Conservation (phyloP, 2,329 filamentous ascomycete genomes). For the Orbilia blumenaviensis region DNA sequence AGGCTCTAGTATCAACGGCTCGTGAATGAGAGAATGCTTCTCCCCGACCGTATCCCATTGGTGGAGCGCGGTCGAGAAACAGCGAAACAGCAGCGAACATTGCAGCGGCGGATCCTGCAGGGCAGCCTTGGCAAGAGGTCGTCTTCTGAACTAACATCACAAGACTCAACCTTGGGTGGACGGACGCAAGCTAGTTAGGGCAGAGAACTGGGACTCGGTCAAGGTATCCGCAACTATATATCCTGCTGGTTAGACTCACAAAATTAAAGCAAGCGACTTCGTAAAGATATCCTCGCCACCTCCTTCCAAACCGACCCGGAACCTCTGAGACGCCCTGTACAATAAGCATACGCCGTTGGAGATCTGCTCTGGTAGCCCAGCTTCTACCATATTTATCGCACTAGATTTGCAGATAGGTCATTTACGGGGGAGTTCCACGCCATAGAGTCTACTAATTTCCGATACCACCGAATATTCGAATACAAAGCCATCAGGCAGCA, state of each 20-base stretch:
- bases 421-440: background rate
- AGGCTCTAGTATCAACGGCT: background rate
- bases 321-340: background rate
- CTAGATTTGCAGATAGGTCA: background rate
- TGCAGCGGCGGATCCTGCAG: slow-evolving; percentile 16
- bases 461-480: background rate
- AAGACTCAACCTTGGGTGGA: slow-evolving; percentile 1
- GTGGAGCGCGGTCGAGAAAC: background rate
- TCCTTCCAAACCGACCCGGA: background rate
- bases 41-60: background rate
- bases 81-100: slow-evolving; percentile 13
- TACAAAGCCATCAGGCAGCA: background rate
- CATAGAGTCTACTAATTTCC: background rate
- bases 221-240: background rate
- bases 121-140: slow-evolving; percentile 6
- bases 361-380: background rate
- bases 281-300: background rate
- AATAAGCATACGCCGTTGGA: background rate
- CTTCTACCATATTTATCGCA: background rate
- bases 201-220: background rate
- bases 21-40: slow-evolving; percentile 4
- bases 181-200: background rate
- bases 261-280: background rate
- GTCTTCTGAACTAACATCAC: background rate
- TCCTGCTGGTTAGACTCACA: background rate